Conservation (phyloP, 2,329 filamentous ascomycete species). For the Lecanicillium sp. region DNA sequence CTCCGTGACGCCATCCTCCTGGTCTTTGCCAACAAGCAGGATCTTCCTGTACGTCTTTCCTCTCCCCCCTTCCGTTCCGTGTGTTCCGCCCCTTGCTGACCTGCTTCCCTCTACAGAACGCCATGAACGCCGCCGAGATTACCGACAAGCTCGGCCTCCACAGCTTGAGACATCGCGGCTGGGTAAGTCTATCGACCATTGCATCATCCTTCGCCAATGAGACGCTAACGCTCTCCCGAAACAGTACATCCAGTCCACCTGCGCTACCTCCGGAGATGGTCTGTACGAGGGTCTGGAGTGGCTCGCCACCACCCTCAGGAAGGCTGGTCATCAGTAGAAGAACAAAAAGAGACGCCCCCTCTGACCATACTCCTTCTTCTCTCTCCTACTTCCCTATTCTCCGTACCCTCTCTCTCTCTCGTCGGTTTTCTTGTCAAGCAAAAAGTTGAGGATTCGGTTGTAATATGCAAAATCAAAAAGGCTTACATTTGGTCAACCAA, state of each 20-base stretch:
- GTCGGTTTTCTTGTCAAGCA: constrained; percentile 27
- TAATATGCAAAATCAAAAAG: constrained; percentile 38
- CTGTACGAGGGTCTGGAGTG: constrained; percentile 98
- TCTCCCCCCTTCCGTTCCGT: constrained; percentile 5
- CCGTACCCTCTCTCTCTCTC: constrained; percentile 30
- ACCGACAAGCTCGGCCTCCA: constrained; percentile 99
- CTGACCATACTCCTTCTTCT: constrained; percentile 22
- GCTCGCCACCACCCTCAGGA: constrained; percentile 77
- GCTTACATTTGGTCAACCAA: constrained; percentile 41
- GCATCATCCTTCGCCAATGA: not conserved
- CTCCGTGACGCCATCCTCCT: constrained; percentile 93
- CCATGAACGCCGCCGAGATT: constrained; percentile 99
- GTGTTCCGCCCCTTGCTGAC: not conserved
- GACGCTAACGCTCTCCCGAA: constrained; percentile 10
- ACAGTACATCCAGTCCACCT: constrained; percentile 98
- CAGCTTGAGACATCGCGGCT: constrained; percentile 95
- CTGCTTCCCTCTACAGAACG: constrained; percentile 56
- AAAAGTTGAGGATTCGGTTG: constrained; percentile 43
- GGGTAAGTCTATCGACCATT: constrained; percentile 59
- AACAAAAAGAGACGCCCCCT: constrained; percentile 19
- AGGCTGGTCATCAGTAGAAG: constrained; percentile 59
- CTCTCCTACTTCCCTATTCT: constrained; percentile 28
- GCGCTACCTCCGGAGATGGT: constrained; percentile 97
- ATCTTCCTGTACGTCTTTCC: constrained; percentile 72
- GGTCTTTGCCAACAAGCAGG: constrained; percentile 99